Evolutionary conservation across 495 filamentous ascomycete species (phyloP).

Genomic region (Aspergillus indologenus): DNA sequence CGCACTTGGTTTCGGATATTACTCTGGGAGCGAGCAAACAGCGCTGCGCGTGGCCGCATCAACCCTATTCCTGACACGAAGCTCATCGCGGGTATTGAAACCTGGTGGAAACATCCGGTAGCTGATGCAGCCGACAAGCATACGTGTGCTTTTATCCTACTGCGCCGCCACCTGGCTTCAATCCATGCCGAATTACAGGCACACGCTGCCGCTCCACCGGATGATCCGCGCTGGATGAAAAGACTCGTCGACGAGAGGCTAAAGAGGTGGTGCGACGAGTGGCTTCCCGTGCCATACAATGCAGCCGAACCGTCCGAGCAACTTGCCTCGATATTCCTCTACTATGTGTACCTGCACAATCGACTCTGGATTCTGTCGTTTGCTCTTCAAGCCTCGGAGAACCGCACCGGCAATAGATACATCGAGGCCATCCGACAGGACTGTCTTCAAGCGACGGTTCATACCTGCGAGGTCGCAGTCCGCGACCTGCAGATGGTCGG

Average conservation of each 20-base stretch:
- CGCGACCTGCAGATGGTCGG: constrained; percentile 21
- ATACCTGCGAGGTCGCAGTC: constrained; percentile 26
- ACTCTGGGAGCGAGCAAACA: constrained; percentile 31
- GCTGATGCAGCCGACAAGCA: constrained; percentile 27
- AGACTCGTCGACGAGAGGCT: constrained; percentile 20
- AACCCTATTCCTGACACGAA: constrained; percentile 26
- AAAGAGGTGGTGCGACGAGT: constrained; percentile 19
- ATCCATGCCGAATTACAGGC: constrained; percentile 17
- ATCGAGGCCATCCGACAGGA: constrained; percentile 46
- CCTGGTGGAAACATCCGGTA: constrained; percentile 27
- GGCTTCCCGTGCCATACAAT: constrained; percentile 14
- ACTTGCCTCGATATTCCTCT: constrained; percentile 21
- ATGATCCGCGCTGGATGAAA: constrained; percentile 24
- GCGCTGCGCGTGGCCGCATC: constrained; percentile 25
- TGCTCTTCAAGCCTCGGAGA: constrained; percentile 18
- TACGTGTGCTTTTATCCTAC: constrained; percentile 26
- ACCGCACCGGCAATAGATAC: constrained; percentile 1
- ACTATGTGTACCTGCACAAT: constrained; percentile 28
- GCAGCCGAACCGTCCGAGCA: constrained; percentile 12
- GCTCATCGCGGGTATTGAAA: constrained; percentile 20
- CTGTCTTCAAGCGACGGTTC: constrained; percentile 37
- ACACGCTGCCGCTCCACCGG: constrained; percentile 3
- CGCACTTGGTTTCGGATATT: constrained; percentile 29
- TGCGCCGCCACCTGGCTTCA: constrained; percentile 17
- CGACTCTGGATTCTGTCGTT: constrained; percentile 28